Percentiles rank a stretch among this genome's conserved stretches.
These are phyloP conservation scores for Dipodascus albidus DNA, from an alignment of 805 yeast species.

Conservation along the genomic window DNA sequence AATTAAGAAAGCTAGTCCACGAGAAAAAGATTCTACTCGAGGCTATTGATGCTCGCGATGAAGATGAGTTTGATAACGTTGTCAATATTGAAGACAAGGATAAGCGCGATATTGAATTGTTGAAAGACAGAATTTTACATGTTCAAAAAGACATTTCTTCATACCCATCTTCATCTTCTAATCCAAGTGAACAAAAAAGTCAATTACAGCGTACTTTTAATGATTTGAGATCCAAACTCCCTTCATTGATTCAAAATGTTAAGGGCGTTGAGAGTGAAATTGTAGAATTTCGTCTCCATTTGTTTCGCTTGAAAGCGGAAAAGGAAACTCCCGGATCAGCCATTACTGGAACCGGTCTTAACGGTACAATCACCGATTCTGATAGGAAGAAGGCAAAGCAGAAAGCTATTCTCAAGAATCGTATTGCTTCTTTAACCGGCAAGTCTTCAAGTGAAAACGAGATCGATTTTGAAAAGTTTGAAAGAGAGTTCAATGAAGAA, in stretches of 20 bases:
- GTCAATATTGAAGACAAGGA: slow-evolving; percentile 29
- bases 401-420: slow-evolving; percentile 64
- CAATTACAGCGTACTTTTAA: slow-evolving; percentile 47
- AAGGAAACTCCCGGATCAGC: slow-evolving; percentile 60
- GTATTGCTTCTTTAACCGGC: slow-evolving; percentile 92
- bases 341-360: slow-evolving; percentile 72
- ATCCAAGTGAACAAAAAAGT: slow-evolving; percentile 28
- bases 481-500: slow-evolving; percentile 25
- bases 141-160: slow-evolving; percentile 30
- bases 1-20: slow-evolving; percentile 38
- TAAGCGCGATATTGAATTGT: slow-evolving; percentile 44
- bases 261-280: slow-evolving; percentile 56
- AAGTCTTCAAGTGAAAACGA: slow-evolving; percentile 36
- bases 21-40: slow-evolving; percentile 64
- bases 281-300: slow-evolving; percentile 50
- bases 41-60: slow-evolving; percentile 56
- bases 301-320: slow-evolving; percentile 43
- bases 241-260: slow-evolving; percentile 54
- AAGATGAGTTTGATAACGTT: slow-evolving; percentile 21
- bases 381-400: slow-evolving; percentile 74
- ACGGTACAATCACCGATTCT: slow-evolving; percentile 74
- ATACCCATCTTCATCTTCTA: slow-evolving; percentile 13
- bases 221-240: slow-evolving; percentile 55
- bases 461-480: slow-evolving; percentile 39
- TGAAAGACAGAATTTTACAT: slow-evolving; percentile 47